Evolutionary conservation across 1,284 basidiomycete genomes (phyloP).

Genomic region (Laetiporus sulphureus): DNA sequence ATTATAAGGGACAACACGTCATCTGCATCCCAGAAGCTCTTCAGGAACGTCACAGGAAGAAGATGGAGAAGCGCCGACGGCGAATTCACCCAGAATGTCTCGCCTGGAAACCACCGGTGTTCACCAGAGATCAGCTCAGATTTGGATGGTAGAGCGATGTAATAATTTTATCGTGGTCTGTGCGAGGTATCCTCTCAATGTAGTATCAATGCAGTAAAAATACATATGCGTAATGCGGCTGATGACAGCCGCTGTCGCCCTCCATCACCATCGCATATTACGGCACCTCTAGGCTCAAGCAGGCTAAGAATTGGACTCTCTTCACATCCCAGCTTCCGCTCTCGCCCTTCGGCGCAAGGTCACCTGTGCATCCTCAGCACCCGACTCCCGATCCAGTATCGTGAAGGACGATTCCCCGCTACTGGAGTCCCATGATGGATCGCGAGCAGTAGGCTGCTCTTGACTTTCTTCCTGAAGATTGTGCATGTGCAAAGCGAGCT

Average conservation of each 20-base stretch:
- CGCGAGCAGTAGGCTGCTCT: neutral
- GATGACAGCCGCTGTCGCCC: no score
- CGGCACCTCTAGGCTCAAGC: no score
- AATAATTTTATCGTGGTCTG: no score
- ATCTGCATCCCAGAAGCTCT: conserved; percentile 90
- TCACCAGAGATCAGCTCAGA: conserved; percentile 84
- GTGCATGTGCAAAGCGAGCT: conserved; percentile 16
- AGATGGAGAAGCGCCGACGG: conserved; percentile 72
- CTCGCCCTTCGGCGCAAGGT: conserved; percentile 17
- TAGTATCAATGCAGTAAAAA: no score
- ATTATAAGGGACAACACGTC: conserved; percentile 93
- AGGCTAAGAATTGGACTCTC: no score
- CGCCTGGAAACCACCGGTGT: conserved; percentile 92
- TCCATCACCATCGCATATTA: no score
- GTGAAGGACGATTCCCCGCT: conserved; percentile 26
- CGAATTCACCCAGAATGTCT: conserved; percentile 80
- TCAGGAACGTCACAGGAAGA: conserved; percentile 86
- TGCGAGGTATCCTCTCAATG: no score
- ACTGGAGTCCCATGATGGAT: conserved; percentile 13
- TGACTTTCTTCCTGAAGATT: conserved; percentile 7
- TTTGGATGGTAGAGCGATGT: conserved; percentile 66
- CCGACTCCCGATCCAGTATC: conserved; percentile 27
- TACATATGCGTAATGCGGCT: no score
- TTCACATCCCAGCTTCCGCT: no score
- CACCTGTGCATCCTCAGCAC: conserved; percentile 24